These are phyloP conservation scores for Aspergillus ustus DNA, from an alignment of 2,329 filamentous ascomycete genomes.

Conservation along the genomic window DNA sequence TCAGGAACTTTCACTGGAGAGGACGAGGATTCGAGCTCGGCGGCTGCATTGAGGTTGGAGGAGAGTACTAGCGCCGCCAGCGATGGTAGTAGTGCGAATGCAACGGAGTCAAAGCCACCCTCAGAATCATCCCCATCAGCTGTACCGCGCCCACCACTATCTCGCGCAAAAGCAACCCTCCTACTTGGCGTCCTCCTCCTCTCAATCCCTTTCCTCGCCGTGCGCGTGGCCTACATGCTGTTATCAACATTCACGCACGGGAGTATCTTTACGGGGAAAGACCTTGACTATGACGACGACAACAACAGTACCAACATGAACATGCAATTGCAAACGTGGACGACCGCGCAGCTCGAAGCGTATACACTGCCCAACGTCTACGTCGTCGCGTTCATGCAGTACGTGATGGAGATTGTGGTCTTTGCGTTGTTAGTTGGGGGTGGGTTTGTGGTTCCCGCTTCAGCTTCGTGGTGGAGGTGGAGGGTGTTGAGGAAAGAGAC, in stretches of 20 bases:
- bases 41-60: too few species aligned
- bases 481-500: not conserved
- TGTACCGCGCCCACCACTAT: not conserved
- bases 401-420: not conserved
- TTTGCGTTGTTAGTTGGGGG: not conserved
- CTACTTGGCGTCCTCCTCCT: not conserved
- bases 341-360: not conserved
- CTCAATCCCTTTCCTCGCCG: not conserved
- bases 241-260: not conserved
- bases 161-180: not conserved
- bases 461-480: not conserved
- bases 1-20: not conserved
- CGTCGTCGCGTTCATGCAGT: not conserved
- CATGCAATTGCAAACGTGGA: not conserved
- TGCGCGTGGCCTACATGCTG: not conserved
- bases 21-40: not conserved
- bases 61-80: too few species aligned
- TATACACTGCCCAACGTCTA: not conserved
- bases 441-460: not conserved
- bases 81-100: too few species aligned
- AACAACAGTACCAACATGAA: too few species aligned
- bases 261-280: not conserved
- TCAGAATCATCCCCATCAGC: too few species aligned
- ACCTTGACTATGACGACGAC: not conserved
- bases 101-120: too few species aligned